A percentile compares a stretch with the other conserved stretches of the same genome.
Evolutionary conservation across 2,329 filamentous ascomycete species (phyloP).

Genomic region (Coniochaeta sp.): DNA sequence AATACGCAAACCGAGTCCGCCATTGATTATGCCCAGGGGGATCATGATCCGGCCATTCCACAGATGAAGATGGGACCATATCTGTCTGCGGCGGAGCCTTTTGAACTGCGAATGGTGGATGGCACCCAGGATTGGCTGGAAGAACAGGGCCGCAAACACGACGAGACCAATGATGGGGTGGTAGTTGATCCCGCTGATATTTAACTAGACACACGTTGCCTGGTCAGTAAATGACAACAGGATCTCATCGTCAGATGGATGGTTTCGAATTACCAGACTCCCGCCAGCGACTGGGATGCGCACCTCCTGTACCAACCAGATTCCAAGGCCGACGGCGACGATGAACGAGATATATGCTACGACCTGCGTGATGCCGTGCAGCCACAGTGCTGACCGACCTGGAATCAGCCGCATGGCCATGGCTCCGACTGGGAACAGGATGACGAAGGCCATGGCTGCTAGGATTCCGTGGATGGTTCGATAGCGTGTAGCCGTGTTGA

Average conservation of each 20-base stretch:
- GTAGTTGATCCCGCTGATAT: constrained; percentile 22
- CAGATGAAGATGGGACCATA: constrained; percentile 34
- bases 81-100: constrained; percentile 24
- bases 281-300: constrained; percentile 19
- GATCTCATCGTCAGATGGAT: neutral
- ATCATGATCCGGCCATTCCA: constrained; percentile 32
- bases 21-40: constrained; percentile 35
- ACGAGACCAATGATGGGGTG: constrained; percentile 41
- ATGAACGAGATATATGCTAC: constrained; percentile 28
- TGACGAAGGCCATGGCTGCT: constrained; percentile 29
- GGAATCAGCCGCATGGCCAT: constrained; percentile 31
- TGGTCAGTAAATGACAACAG: neutral
- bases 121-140: constrained; percentile 33
- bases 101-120: constrained; percentile 34
- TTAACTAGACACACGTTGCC: constrained; percentile 17
- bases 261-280: constrained; percentile 20
- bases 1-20: constrained; percentile 33
- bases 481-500: constrained; percentile 17
- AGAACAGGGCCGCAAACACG: constrained; percentile 26
- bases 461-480: constrained; percentile 33
- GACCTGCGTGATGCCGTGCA: constrained; percentile 31
- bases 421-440: constrained; percentile 35
- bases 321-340: constrained; percentile 31
- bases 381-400: constrained; percentile 24
- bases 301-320: constrained; percentile 28